Evolutionary conservation across 2,329 filamentous ascomycete genomes (phyloP).

Genomic region (Phaeosphaeria sp.): DNA sequence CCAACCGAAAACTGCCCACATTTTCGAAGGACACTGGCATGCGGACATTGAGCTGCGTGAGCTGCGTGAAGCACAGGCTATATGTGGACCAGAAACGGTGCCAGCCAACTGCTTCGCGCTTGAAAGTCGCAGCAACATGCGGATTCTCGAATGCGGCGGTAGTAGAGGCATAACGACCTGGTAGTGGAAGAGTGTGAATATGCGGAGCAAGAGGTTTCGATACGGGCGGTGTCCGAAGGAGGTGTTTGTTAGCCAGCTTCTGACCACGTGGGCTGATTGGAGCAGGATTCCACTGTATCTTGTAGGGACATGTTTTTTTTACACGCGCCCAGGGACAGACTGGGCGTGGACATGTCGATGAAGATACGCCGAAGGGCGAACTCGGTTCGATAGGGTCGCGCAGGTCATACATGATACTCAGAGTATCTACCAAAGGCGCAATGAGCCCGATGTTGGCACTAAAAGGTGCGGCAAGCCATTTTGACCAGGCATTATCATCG

Average conservation of each 20-base stretch:
- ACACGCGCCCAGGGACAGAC: background rate
- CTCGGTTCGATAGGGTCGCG: constrained; percentile 24
- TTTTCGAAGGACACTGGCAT: constrained; percentile 31
- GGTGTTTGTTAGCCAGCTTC: constrained; percentile 10
- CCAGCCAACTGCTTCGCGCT: constrained; percentile 33
- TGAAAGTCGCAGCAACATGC: constrained; percentile 23
- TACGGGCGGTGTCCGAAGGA: background rate
- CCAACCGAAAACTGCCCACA: constrained; percentile 20
- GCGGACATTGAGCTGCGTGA: constrained; percentile 25
- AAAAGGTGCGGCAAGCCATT: constrained; percentile 15
- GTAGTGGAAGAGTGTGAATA: background rate
- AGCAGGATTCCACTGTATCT: background rate
- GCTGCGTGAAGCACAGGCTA: constrained; percentile 15
- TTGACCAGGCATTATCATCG: constrained; percentile 15
- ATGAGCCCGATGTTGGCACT: constrained; percentile 21
- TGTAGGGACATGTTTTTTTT: background rate
- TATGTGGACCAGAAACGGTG: constrained; percentile 33
- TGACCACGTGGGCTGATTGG: constrained; percentile 1
- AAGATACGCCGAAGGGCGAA: too few species aligned
- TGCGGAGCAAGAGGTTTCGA: background rate
- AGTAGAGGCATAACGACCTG: background rate
- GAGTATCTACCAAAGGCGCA: constrained; percentile 20
- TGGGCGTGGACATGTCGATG: background rate
- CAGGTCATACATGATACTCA: constrained; percentile 35
- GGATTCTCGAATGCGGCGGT: background rate